Evolutionary conservation across 2,329 filamentous ascomycete species (phyloP).

Genomic region (Pseudogymnoascus sp.): DNA sequence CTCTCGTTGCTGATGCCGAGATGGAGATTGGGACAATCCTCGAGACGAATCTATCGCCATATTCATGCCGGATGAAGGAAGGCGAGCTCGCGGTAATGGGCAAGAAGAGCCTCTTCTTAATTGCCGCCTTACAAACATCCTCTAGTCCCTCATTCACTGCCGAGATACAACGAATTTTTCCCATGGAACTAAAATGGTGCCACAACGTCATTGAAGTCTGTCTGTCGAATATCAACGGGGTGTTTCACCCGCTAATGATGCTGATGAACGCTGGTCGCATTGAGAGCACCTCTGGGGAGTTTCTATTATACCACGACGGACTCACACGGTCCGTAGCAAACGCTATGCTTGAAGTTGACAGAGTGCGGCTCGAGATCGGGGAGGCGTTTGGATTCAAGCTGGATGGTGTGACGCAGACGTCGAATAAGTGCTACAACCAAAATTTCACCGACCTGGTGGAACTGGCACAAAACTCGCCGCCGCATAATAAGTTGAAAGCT

Average conservation of each 20-base stretch:
- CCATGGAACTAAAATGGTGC: conserved; percentile 23
- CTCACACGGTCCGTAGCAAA: background rate
- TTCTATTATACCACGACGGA: conserved; percentile 15
- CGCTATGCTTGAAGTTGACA: conserved; percentile 22
- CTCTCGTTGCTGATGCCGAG: conserved; percentile 16
- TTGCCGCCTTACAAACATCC: background rate
- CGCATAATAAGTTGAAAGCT: conserved; percentile 21
- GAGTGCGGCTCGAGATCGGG: conserved; percentile 20
- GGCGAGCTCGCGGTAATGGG: conserved; percentile 19
- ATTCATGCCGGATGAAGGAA: conserved; percentile 22
- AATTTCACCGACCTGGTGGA: conserved; percentile 21
- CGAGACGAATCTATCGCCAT: conserved; percentile 23
- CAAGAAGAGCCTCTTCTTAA: conserved; percentile 14
- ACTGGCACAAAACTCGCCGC: conserved; percentile 20
- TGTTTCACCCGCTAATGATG: conserved; percentile 26
- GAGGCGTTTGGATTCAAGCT: conserved; percentile 21
- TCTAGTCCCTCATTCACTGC: conserved; percentile 1
- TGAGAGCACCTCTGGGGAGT: conserved; percentile 23
- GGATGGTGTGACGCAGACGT: conserved; percentile 19
- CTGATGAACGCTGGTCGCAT: conserved; percentile 26
- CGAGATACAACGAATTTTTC: conserved; percentile 18
- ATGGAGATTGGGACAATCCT: conserved; percentile 19
- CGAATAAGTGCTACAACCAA: conserved; percentile 24
- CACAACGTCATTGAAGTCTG: conserved; percentile 24
- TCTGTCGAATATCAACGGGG: conserved; percentile 24